Evolutionary conservation across 108 stramenopile species (phyloP).

Genomic region (Cyclostephanos tholiformis): DNA sequence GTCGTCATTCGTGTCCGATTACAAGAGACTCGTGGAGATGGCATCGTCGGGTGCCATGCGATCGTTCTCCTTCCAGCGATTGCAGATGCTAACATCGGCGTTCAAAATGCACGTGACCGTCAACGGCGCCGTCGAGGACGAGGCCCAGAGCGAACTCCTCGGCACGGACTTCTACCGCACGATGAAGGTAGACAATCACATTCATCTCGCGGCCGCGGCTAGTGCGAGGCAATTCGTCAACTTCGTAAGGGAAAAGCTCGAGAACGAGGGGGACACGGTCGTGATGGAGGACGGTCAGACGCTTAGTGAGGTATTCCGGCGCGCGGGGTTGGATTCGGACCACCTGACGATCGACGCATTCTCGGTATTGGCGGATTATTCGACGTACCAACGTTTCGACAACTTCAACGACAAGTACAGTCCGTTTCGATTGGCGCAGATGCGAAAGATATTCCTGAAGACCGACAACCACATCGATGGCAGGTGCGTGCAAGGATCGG

Average conservation of each 20-base stretch:
- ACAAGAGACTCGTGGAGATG: slow-evolving; percentile 73
- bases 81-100: slow-evolving; percentile 78
- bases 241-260: slow-evolving; percentile 96
- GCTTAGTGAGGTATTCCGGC: slow-evolving; percentile 74
- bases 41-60: slow-evolving; percentile 79
- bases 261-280: slow-evolving; percentile 84
- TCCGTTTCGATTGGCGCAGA: slow-evolving; percentile 95
- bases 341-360: slow-evolving; percentile 99
- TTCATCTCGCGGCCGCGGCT: slow-evolving; percentile 96
- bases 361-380: slow-evolving; percentile 98
- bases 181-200: slow-evolving; percentile 99
- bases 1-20: slow-evolving; percentile 73
- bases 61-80: slow-evolving; percentile 85
- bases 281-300: slow-evolving; percentile 81
- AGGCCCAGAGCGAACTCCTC: slow-evolving; percentile 80
- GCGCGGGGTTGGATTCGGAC: slow-evolving; percentile 93
- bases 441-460: slow-evolving; percentile 99
- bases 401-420: slow-evolving; percentile 99
- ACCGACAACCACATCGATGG: slow-evolving; percentile 91
- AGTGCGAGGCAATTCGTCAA: slow-evolving; percentile 98
- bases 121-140: slow-evolving; percentile 79
- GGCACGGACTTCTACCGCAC: slow-evolving; percentile 98
- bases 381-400: slow-evolving; percentile 98
- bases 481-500: slow-evolving; percentile 30
- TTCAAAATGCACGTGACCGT: slow-evolving; percentile 90